Evolutionary conservation across 106 monocot genomes (phyloP).

Genomic region (Phalaenopsis equestris): DNA sequence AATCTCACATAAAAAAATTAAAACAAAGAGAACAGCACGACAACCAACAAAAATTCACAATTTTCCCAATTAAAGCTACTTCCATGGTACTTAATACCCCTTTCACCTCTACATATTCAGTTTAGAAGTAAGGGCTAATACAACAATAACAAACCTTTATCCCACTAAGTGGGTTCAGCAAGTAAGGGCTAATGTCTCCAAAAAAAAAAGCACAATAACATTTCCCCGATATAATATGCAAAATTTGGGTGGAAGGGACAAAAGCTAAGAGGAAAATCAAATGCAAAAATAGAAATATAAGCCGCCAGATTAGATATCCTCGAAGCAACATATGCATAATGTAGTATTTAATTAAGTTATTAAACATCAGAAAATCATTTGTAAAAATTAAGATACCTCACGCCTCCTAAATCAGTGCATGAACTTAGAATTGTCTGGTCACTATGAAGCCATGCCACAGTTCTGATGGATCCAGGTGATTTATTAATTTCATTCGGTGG

Average conservation of each 20-base stretch:
- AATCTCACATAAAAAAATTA: background rate
- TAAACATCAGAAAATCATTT: background rate
- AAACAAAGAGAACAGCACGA: background rate
- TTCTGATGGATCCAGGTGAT: conserved; percentile 78
- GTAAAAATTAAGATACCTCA: conserved; percentile 39
- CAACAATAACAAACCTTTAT: too few relatives aligned
- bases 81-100: too few relatives aligned
- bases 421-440: conserved; percentile 88
- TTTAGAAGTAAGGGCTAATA: too few relatives aligned
- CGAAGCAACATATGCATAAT: background rate
- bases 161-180: too few relatives aligned
- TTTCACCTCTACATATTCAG: too few relatives aligned
- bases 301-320: background rate
- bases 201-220: background rate
- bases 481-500: conserved; percentile 80
- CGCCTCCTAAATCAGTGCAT: conserved; percentile 81
- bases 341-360: background rate
- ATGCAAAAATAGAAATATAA: background rate
- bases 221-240: background rate
- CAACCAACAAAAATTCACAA: too few relatives aligned
- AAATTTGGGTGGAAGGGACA: too few relatives aligned
- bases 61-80: too few relatives aligned
- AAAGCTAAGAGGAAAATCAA: too few relatives aligned
- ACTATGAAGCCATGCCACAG: conserved; percentile 85
- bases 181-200: too few relatives aligned